Percentiles rank a stretch among this genome's conserved stretches.
These are phyloP conservation scores for Geoglossum glabrum DNA, from an alignment of 495 filamentous ascomycete genomes.

Conservation along the genomic window DNA sequence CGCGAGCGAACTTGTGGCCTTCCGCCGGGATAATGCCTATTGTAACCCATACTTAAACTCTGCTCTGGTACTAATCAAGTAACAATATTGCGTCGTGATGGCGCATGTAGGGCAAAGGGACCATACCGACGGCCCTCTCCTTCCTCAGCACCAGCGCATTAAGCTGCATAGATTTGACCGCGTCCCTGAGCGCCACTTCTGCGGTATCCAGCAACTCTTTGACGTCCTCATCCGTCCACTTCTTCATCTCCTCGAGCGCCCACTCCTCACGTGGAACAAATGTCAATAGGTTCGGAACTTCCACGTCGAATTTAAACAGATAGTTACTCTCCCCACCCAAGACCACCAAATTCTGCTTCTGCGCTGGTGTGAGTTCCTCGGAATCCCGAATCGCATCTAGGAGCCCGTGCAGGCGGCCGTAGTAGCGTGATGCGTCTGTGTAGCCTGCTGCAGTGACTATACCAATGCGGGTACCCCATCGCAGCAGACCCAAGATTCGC, in stretches of 20 bases:
- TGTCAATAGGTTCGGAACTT: slow-evolving; percentile 15
- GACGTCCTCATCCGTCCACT: slow-evolving; percentile 69
- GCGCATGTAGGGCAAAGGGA: not conserved
- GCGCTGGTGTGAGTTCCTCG: slow-evolving; percentile 30
- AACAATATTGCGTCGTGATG: not conserved
- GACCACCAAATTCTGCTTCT: slow-evolving; percentile 62
- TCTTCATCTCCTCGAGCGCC: slow-evolving; percentile 69
- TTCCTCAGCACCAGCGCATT: slow-evolving; percentile 67
- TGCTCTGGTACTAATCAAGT: not conserved
- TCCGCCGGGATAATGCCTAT: slow-evolving; percentile 41
- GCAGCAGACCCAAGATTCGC: slow-evolving; percentile 48
- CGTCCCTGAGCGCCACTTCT: slow-evolving; percentile 61
- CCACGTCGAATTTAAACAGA: slow-evolving; percentile 10
- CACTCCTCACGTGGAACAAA: slow-evolving; percentile 51
- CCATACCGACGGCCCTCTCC: slow-evolving; percentile 63
- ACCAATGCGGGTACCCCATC: slow-evolving; percentile 49
- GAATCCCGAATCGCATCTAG: slow-evolving; percentile 44
- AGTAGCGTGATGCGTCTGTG: slow-evolving; percentile 66
- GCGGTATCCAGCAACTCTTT: slow-evolving; percentile 64
- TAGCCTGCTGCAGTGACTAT: slow-evolving; percentile 97
- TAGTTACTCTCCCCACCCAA: slow-evolving; percentile 45
- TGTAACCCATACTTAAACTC: not conserved
- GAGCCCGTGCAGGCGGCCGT: slow-evolving; percentile 63
- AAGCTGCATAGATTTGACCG: slow-evolving; percentile 52
- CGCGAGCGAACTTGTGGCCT: slow-evolving; percentile 50